Base-by-base conservation (phyloP, 2,329 filamentous ascomycete genomes). In the Ophiosphaerella herpotricha region DNA sequence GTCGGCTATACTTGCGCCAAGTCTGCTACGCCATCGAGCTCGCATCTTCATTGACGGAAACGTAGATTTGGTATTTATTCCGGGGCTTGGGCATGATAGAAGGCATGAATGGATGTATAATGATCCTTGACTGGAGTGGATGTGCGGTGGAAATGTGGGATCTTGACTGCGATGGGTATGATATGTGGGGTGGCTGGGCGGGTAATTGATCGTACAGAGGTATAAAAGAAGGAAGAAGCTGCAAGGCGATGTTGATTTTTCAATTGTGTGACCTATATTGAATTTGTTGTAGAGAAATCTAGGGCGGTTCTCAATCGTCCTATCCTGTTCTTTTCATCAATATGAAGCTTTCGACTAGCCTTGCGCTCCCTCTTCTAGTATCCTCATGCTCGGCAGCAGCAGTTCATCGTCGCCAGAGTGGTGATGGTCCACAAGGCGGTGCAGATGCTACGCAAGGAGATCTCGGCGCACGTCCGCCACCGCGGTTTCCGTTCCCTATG, bases 401-500 rank as follows among this genome's bases (percentile, higher is more conserved):
- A 45, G 48, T 64, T 14, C 26, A 29, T 29, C 52, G 53, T 18
- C 54, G 60, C 24, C 58, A 64, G 18, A 58, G 55, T 31, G 59
- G 61, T 5, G 61, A 64, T 50, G 61, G 61, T 7, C 54, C 61
- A 3, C 60, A 61, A 48, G 61, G 61, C 8, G 38, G 40, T 41
- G 18, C 55, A 16, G 60, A 63, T 45, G 52, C 61, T 13, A 63
- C 60, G 11, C 61, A 64, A 37, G 61, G 58, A 13, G 61, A 64
- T 35, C 50, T 63, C 7, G 45, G 58, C 41, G 61, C 52, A 4
- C 60, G 61, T 9, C 61, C 61, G 36, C 49, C 44, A 26, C 61
- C 61, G 31, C 47, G 58, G 31, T 64, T 64, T 16, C 56, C 61
- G 1, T 64, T 63, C 39, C 61, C 61, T 11, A 56, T 59, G 3